A percentile compares a stretch with the other conserved stretches of the same genome.
These are phyloP conservation scores for Akanthomyces dipterigenus DNA, from an alignment of 2,329 filamentous ascomycete species.

Conservation along the genomic window DNA sequence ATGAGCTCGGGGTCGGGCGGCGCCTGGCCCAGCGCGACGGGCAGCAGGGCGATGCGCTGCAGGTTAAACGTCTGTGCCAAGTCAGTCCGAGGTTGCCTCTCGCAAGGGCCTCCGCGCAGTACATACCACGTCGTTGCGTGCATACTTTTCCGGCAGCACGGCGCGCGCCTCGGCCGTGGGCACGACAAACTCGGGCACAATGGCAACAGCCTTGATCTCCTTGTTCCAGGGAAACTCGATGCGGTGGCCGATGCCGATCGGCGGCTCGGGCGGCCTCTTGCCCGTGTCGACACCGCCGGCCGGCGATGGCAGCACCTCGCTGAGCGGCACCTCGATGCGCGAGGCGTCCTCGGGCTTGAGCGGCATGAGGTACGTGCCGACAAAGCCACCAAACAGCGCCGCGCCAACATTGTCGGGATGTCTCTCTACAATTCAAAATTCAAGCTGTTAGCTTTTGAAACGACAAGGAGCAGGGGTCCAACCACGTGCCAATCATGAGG, in stretches of 20 bases:
- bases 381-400: conserved; percentile 90
- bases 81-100: conserved; percentile 17
- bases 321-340: conserved; percentile 86
- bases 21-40: conserved; percentile 80
- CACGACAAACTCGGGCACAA: conserved; percentile 94
- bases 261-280: conserved; percentile 78
- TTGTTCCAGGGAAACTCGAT: conserved; percentile 91
- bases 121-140: conserved; percentile 73
- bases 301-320: conserved; percentile 84
- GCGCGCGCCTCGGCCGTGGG: conserved; percentile 86
- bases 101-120: not conserved
- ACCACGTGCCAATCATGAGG: conserved; percentile 77
- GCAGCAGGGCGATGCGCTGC: conserved; percentile 85
- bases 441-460: not conserved
- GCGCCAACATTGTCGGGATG: conserved; percentile 95
- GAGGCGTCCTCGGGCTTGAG: conserved; percentile 83
- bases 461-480: not conserved
- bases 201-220: conserved; percentile 93
- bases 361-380: conserved; percentile 93
- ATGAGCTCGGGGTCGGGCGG: conserved; percentile 91
- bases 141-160: conserved; percentile 75
- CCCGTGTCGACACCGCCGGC: conserved; percentile 90
- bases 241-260: conserved; percentile 87
- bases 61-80: conserved; percentile 77
- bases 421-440: conserved; percentile 47